Evolutionary conservation across 73 alveolate species (phyloP), one percentile per base, ranked within the genome.

Genomic region (Paraurostyla sp.): DNA sequence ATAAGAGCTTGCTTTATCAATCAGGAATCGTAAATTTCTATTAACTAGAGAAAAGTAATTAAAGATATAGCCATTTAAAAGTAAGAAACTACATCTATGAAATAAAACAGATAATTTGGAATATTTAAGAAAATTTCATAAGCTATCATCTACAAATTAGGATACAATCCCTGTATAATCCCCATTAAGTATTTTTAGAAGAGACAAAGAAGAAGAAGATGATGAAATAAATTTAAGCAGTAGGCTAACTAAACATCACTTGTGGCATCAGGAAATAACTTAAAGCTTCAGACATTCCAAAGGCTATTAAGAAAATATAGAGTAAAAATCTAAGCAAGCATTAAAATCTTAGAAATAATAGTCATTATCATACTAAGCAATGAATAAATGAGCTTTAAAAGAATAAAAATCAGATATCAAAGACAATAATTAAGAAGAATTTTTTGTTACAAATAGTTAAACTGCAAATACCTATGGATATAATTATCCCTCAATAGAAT

Each of bases 201-300:
- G n/a, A 54, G 71, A 20, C 35, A 23, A 23, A 18, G 6, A 22
- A 54, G 33, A 6, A 11, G 22, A 22, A 18, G 13, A 22, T 30
- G 50, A 30, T 45, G 23, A 60, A 2, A 4, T 7, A 60, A 27
- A 23, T 30, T 6, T 20, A 30, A 4, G 23, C 3, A 27, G 22
- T 9, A 30, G 6, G 9, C 22, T 60, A 30, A 13, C 52, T 60
- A 65, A 65, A 30, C 35, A 38, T 65, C 25, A 65, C 38, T 65
- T 7, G n/a, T 65, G 82, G 82, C 35, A 65, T 38, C 36, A 65
- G 25, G 82, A 65, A 30, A 32, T 22, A 22, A 65, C 82, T 65
- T 38, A 65, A 38, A 20, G 60, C 18, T 65, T 38, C 25, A 3
- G 82, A 13, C 60, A 65, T 2, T 38, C 82, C 1, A 32, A 6